These are phyloP conservation scores for Cadophora gregata DNA, from an alignment of 2,329 filamentous ascomycete species.

Conservation along the genomic window DNA sequence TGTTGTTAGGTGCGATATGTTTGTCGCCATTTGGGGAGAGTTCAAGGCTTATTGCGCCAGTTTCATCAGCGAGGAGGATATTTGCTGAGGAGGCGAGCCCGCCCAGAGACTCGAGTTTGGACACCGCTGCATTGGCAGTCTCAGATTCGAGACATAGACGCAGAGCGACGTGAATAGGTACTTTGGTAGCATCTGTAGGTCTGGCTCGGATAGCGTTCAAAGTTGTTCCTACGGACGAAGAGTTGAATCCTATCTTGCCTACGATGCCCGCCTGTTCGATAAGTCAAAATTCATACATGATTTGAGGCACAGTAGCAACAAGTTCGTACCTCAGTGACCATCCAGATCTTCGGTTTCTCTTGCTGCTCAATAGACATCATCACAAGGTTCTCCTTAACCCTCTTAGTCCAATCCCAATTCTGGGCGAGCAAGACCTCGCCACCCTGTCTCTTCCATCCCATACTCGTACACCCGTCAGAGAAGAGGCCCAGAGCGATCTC, in stretches of 20 bases:
- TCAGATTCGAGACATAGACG: conserved; percentile 56
- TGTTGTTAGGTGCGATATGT: conserved; percentile 32
- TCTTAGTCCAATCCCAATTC: conserved; percentile 40
- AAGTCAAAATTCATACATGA: conserved; percentile 10
- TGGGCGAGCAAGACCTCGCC: conserved; percentile 32
- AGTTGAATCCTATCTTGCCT: conserved; percentile 61
- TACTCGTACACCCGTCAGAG: conserved; percentile 55
- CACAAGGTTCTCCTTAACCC: conserved; percentile 30
- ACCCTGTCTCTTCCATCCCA: conserved; percentile 48
- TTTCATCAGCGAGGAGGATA: conserved; percentile 57
- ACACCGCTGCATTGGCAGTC: conserved; percentile 52
- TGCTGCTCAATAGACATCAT: conserved; percentile 29
- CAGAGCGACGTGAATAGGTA: conserved; percentile 63
- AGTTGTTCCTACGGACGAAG: conserved; percentile 57
- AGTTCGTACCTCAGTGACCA: conserved; percentile 40
- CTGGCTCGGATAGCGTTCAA: conserved; percentile 61
- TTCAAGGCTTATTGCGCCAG: conserved; percentile 51
- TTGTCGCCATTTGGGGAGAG: conserved; percentile 46
- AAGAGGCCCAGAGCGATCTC: conserved; percentile 57
- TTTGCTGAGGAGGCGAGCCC: conserved; percentile 60
- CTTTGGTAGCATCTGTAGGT: conserved; percentile 52
- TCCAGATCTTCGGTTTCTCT: conserved; percentile 31
- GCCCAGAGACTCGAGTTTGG: conserved; percentile 51
- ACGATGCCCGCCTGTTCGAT: conserved; percentile 37
- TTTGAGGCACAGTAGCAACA: background rate